phyloP scores from a whole-genome alignment of 1,284 basidiomycete genomes.

The Moesziomyces aphidis region DNA sequence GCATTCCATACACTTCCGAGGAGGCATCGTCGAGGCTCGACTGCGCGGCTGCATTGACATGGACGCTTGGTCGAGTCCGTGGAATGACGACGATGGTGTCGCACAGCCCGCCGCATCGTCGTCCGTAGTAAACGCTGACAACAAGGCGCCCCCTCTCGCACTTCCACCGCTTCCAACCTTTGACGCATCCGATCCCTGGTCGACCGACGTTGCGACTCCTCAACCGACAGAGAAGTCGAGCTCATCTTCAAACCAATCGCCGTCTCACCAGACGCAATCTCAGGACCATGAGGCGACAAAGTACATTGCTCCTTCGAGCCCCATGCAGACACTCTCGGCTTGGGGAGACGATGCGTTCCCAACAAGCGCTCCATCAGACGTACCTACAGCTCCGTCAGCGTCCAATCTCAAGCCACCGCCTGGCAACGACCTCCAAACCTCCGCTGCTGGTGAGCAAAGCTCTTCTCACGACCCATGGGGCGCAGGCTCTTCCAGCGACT shows the following conservation, averaged over 20 bases:
- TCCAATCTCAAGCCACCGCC: background rate
- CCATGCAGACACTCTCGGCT: background rate
- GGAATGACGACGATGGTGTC: constrained; percentile 25
- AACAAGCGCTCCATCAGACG: background rate
- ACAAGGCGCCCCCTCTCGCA: constrained; percentile 5
- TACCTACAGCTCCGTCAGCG: background rate
- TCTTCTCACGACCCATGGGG: constrained; percentile 33
- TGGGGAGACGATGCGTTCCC: background rate
- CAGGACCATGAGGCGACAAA: background rate
- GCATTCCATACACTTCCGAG: background rate
- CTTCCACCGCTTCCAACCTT: constrained; percentile 12
- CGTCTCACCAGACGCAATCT: background rate
- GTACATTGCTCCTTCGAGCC: background rate
- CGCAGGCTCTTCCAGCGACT: constrained; percentile 11
- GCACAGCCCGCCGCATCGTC: background rate
- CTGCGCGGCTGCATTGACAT: constrained; percentile 8
- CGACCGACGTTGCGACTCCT: constrained; percentile 10
- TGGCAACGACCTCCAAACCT: constrained; percentile 4
- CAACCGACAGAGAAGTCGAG: background rate
- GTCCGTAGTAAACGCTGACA: background rate
- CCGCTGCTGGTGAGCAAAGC: background rate
- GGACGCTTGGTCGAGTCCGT: constrained; percentile 51
- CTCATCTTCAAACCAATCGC: background rate
- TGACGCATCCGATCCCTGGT: constrained; percentile 42
- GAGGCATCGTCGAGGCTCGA: background rate